Evolutionary conservation across 2,329 filamentous ascomycete species (phyloP).

Genomic region (Aspergillus nomiae): DNA sequence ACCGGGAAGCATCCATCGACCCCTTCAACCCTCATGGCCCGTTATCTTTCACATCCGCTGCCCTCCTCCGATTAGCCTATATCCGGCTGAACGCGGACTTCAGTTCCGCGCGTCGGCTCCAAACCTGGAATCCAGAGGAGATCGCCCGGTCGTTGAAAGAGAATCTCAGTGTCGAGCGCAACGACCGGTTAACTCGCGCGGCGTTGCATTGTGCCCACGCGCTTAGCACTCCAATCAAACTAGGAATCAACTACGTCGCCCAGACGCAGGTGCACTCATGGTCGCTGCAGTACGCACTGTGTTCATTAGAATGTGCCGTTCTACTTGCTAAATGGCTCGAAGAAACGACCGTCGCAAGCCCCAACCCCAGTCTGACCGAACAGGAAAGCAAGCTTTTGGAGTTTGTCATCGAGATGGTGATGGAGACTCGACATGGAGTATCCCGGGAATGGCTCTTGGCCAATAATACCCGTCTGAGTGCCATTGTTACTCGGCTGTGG

Average conservation of each 20-base stretch:
- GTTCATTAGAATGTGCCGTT: conserved; percentile 57
- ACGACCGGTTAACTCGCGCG: conserved; percentile 48
- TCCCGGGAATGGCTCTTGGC: conserved; percentile 34
- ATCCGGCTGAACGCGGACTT: conserved; percentile 39
- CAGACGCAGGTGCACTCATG: conserved; percentile 59
- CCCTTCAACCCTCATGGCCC: conserved; percentile 37
- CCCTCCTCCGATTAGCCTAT: conserved; percentile 35
- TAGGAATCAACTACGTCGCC: conserved; percentile 58
- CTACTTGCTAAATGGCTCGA: conserved; percentile 53
- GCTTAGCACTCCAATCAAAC: conserved; percentile 57
- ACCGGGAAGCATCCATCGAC: conserved; percentile 37
- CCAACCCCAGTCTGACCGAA: conserved; percentile 30
- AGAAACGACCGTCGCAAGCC: conserved; percentile 29
- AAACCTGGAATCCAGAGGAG: conserved; percentile 34
- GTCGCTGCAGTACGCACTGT: conserved; percentile 60
- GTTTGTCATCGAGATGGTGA: conserved; percentile 40
- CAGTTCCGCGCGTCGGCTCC: conserved; percentile 33
- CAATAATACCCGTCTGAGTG: conserved; percentile 35
- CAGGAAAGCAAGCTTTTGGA: conserved; percentile 36
- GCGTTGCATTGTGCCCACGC: conserved; percentile 58
- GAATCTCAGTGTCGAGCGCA: conserved; percentile 46
- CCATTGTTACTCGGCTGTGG: conserved; percentile 36
- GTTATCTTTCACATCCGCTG: conserved; percentile 37
- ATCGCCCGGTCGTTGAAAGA: conserved; percentile 34
- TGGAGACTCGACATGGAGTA: conserved; percentile 36